Evolutionary conservation across 139 green algal species (phyloP), one percentile per base, ranked within the genome.

Genomic region (Cymbomonas tetramitiformis): DNA sequence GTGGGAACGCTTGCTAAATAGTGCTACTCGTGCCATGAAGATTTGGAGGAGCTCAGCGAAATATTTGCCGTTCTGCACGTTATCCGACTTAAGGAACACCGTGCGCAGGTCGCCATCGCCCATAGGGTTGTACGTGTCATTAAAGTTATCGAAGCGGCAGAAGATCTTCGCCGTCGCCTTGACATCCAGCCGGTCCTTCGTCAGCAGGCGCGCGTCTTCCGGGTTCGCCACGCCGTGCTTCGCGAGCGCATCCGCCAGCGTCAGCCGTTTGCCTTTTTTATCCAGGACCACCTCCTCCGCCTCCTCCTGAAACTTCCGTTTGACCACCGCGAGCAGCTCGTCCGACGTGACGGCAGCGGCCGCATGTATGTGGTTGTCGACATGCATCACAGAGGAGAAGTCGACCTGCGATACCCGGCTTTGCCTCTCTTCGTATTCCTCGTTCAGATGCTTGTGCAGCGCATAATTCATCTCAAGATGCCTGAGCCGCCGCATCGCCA

Each of bases 21-120:
- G n/a, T n/a, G n/a, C n/a, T n/a, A n/a, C n/a, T n/a, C n/a, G n/a
- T n/a, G n/a, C n/a, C n/a, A n/a, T n/a, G n/a, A n/a, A n/a, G 49
- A 57, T 57, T 57, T 52, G 25, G n/a, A n/a, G n/a, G n/a, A n/a
- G n/a, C n/a, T n/a, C n/a, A 25, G 49, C 49, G 25, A 57, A 29
- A 29, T 48, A 57, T 33, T 30, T 57, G 49, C 49, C 49, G 25
- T 57, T 57, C 25, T 48, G 26, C 26, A 48, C 30, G 24, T 57
- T 57, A 29, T 57, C 32, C 21, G 21, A 46, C 49, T 57, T 57
- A 8, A 57, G 49, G 10, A 57, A 57, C 25, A 57, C 32, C 49
- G 38, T 29, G 25, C 49, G 30, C 7, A 57, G 21, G 10, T 29
- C 6, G 24, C 25, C 24, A 9, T 57, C 21, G 26, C 49, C 49